Base-by-base conservation (phyloP, 2,329 filamentous ascomycete species). In the Aspergillus spinulosporus region DNA sequence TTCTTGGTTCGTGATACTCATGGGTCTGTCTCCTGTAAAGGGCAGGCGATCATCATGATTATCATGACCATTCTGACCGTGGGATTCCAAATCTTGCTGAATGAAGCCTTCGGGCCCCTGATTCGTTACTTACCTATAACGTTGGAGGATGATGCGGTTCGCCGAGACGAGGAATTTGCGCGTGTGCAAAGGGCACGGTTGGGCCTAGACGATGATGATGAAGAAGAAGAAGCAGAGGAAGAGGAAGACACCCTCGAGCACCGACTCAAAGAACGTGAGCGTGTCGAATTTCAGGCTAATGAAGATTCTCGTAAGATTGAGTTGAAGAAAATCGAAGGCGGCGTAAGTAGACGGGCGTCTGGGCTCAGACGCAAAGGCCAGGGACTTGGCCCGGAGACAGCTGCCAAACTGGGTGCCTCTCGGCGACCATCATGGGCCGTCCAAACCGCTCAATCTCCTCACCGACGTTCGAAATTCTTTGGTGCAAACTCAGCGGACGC, bases 121-220 rank as follows among this genome's bases (percentile, higher is more conserved):
- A 87, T 96, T 69, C 85, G 88, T 39, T 96, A 96, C 67, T 78
- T 99, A 3, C 94, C 94, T 0, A 95, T 97, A 61, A 97, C 93
- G 0, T 86, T 97, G 54, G 94, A 99, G 71, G 94, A 97, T 61
- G 93, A 97, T 69, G 94, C 94, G 2, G 90, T 94, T 0, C 78
- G 90, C n/a, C 87, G 93, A 5, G 94, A 99, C 64, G 86, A 93
- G 66, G 90, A 89, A 39, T 99, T 97, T 69, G 88, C 91, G 64
- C 82, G 88, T 46, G 88, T 87, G 3, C 91, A 95, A 69, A 85
- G 87, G 56, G 80, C 80, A 21, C 86, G 88, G 6, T 83, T 92
- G 55, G 86, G 87, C 0, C 72, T 89, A 8, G 70, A 72, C 36
- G 79, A 81, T 4, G 62, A 64, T 8, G 69, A 73, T n/a, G 76